These are phyloP conservation scores for Termitomyces sp. DNA, from an alignment of 1,284 basidiomycete genomes.

Conservation along the genomic window DNA sequence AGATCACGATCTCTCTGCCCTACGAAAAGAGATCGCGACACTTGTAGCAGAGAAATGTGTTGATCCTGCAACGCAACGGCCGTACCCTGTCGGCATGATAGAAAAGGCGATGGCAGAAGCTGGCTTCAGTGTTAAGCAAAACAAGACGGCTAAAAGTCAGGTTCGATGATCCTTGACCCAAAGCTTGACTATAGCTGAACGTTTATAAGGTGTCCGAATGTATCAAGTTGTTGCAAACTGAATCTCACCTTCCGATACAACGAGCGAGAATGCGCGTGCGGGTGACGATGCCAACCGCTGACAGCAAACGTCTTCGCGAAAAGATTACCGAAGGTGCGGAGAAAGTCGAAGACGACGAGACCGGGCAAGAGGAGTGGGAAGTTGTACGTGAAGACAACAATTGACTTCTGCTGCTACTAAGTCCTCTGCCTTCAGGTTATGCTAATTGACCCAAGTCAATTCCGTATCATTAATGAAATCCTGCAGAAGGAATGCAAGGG, in stretches of 20 bases:
- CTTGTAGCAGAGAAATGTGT: slow-evolving; percentile 94
- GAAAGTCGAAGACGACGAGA: slow-evolving; percentile 83
- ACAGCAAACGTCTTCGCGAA: slow-evolving; percentile 70
- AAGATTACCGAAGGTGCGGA: slow-evolving; percentile 73
- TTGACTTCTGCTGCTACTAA: slow-evolving; percentile 4
- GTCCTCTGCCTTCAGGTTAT: slow-evolving; percentile 55
- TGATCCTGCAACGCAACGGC: slow-evolving; percentile 84
- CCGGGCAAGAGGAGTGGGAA: slow-evolving; percentile 79
- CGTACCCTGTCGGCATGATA: slow-evolving; percentile 93
- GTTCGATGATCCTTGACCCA: slow-evolving; percentile 30
- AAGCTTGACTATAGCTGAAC: neutral
- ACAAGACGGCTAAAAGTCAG: slow-evolving; percentile 92
- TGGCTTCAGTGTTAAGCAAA: slow-evolving; percentile 85
- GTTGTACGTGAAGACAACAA: slow-evolving; percentile 49
- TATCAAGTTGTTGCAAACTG: slow-evolving; percentile 78
- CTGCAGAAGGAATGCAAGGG: slow-evolving; percentile 89
- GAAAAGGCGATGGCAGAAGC: slow-evolving; percentile 97
- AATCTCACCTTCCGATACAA: slow-evolving; percentile 85
- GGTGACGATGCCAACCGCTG: slow-evolving; percentile 72
- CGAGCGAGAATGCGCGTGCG: slow-evolving; percentile 90
- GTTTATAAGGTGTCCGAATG: slow-evolving; percentile 80
- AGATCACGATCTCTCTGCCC: slow-evolving; percentile 78
- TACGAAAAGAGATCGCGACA: slow-evolving; percentile 92
- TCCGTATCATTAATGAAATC: slow-evolving; percentile 86
- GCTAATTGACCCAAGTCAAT: slow-evolving; percentile 90